Conservation (phyloP, 2,329 filamentous ascomycete species). For the Fusarium scirpi region DNA sequence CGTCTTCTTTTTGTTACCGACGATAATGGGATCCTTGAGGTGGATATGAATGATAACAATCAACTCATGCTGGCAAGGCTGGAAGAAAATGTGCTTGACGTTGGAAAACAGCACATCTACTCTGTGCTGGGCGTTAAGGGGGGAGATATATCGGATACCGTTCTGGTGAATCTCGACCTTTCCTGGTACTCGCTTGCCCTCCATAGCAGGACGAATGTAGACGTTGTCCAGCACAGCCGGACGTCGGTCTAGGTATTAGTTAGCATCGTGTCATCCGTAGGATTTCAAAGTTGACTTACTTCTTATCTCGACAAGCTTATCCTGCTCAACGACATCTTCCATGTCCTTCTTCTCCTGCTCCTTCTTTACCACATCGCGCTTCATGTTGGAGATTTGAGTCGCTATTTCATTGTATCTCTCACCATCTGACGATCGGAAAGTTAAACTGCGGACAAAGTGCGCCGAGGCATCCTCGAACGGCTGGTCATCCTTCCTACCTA, state of each 20-base stretch:
- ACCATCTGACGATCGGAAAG: slow-evolving; percentile 91
- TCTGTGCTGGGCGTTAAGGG: slow-evolving; percentile 81
- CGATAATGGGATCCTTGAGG: slow-evolving; percentile 96
- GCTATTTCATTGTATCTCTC: slow-evolving; percentile 91
- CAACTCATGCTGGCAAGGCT: slow-evolving; percentile 94
- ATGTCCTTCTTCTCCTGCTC: slow-evolving; percentile 99
- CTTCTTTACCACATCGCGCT: slow-evolving; percentile 89
- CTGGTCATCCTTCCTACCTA: slow-evolving; percentile 96
- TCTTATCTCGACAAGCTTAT: slow-evolving; percentile 94
- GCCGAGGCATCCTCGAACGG: slow-evolving; percentile 96
- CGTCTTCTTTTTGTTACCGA: slow-evolving; percentile 97
- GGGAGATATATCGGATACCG: slow-evolving; percentile 93
- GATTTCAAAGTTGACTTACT: slow-evolving; percentile 66
- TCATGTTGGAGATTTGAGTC: slow-evolving; percentile 93
- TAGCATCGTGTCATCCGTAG: slow-evolving; percentile 49
- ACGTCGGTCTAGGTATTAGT: slow-evolving; percentile 77
- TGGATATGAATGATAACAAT: slow-evolving; percentile 99
- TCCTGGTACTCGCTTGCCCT: slow-evolving; percentile 95
- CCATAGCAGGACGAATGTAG: slow-evolving; percentile 93
- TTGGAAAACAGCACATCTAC: slow-evolving; percentile 98
- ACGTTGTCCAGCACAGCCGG: slow-evolving; percentile 92
- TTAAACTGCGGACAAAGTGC: slow-evolving; percentile 95
- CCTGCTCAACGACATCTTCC: slow-evolving; percentile 98
- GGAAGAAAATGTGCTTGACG: slow-evolving; percentile 98
- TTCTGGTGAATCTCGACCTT: slow-evolving; percentile 99